Base-by-base conservation (phyloP, 768 basidiomycete genomes). In the Mycena haematopus region DNA sequence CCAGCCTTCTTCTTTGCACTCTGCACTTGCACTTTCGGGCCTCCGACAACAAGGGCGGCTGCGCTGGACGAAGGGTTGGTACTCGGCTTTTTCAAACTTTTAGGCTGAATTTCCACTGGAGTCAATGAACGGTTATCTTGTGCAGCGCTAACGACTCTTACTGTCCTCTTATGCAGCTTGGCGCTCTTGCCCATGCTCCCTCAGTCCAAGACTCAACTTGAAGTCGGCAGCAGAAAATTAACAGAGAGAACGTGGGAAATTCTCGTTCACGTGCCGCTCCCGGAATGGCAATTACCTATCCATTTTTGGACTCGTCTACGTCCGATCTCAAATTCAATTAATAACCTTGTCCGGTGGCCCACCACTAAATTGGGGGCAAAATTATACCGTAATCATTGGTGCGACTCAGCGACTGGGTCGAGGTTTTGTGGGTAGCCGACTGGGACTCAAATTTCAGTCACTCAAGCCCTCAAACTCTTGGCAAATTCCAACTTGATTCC, bases 121-220 rank as follows among this genome's bases (percentile, higher is more conserved):
- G 36, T 58, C 46, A 35, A 35, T 27, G 35, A 21, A 42, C 7
- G 29, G 22, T 6, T 5, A 47, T 19, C 44, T 11, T 9, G 36
- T 44, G 67, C 63, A 58, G 47, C 19, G 24, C 10, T 31, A 15
- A 13, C 69, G 27, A 6, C 33, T 10, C 83, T 29, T 74, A 86
- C 86, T 60, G 82, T 73, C 65, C 86, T 78, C 72, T 89, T 89
- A 71, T 86, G 86, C 22, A 86, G 59, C 70, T 89, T 89, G 17
- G 88, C 87, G 63, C 86, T 88, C 67, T 82, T 85, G 19, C 88
- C 88, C 87, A 89, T 89, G 13, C 25, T 27, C 36, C 35, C 49
- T 6, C 24, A 19, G 4, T 40, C 14, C 15, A 22, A n/a, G n/a
- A n/a, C n/a, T n/a, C n/a, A n/a, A n/a, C n/a, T n/a, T n/a, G n/a